Evolutionary conservation across 805 yeast genomes (phyloP).

Genomic region (Myxozyma monticola): DNA sequence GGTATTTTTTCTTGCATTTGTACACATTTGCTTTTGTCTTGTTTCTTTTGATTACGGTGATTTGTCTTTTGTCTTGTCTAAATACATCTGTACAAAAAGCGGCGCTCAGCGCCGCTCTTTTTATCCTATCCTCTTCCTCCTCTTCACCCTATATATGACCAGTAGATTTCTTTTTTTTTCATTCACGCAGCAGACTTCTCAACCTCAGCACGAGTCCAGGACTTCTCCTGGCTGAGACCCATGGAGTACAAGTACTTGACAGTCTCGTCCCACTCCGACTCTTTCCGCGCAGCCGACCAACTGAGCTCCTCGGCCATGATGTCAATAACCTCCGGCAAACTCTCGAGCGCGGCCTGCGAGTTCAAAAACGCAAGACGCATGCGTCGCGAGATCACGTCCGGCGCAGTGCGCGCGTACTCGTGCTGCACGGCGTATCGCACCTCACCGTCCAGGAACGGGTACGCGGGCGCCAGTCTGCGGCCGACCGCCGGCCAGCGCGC

Average conservation of each 20-base stretch:
- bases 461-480: conserved; percentile 52
- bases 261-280: conserved; percentile 46
- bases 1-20: no score
- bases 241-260: conserved; percentile 42
- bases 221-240: conserved; percentile 39
- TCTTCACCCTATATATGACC: no score
- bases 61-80: no score
- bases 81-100: no score
- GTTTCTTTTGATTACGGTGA: no score
- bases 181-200: no score
- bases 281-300: conserved; percentile 67
- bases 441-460: conserved; percentile 85
- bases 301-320: conserved; percentile 76
- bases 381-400: conserved; percentile 90
- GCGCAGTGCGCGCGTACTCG: conserved; percentile 85
- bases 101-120: no score
- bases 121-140: no score
- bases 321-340: conserved; percentile 82
- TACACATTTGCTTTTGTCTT: no score
- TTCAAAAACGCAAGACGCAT: conserved; percentile 89
- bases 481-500: conserved; percentile 40
- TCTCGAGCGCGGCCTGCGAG: conserved; percentile 74
- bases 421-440: conserved; percentile 74
- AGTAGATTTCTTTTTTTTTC: no score
- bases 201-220: conserved; percentile 17